Evolutionary conservation across 371 early-diverging fungal genomes (phyloP), one percentile per base, ranked within the genome.

Genomic region (Coemansia sp.): DNA sequence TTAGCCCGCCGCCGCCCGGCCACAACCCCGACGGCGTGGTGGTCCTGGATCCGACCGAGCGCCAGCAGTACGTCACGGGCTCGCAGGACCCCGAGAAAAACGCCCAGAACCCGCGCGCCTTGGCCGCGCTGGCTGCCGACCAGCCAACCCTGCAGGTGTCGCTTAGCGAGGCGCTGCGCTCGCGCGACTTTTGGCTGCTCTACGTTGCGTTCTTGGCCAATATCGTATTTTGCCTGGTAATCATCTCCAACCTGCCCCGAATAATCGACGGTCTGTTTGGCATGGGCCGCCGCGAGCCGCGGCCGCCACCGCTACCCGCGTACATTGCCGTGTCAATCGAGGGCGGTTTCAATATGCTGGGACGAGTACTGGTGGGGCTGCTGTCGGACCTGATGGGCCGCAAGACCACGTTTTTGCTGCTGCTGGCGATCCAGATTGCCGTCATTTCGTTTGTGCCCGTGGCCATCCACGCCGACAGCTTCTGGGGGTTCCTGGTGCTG

Each of bases 1-100:
- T 88, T 50, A 79, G 84, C 11, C 82, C 85, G 59, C 88, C 88
- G 10, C 86, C 88, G 10, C 86, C 86, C 1, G 87, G 85, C 48
- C 85, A 84, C 76, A 74, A 72, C 40, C 76, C 82, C 62, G 81
- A 83, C 20, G 86, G 86, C 7, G 76, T 86, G 26, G 53, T 48
- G 12, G 61, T 66, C 35, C 40, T 63, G 7, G 60, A 63, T 20
- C 30, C 34, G 6, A 36, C 34, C 8, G 66, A 59, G 41, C 38
- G 38, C 9, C 60, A 34, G 26, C 59, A 45, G 43, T 34, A 30
- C 36, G 11, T n/a, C n/a, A 12, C n/a, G 8, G 50, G 49, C 16
- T 36, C 53, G 26, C 53, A 30, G 5, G 41, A 26, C 45, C 34
- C 33, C 7, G 41, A 35, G 26, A 20, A 47, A 30, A 35, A 33